Percentiles rank a stretch among this genome's conserved stretches.
These are phyloP conservation scores for Naganishia friedmannii DNA, from an alignment of 768 basidiomycete species.

Conservation along the genomic window DNA sequence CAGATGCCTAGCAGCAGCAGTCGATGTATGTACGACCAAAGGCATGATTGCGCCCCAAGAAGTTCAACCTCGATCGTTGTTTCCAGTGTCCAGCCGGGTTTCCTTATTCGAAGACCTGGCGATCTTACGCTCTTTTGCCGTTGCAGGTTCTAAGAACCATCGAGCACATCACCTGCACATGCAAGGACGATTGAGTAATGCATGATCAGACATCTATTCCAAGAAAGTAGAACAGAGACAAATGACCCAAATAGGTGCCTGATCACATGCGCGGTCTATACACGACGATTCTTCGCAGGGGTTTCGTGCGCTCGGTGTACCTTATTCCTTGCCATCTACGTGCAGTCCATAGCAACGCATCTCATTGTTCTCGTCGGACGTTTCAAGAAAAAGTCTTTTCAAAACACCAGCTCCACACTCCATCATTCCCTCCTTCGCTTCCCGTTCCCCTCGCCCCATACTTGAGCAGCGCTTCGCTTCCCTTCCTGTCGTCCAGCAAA, in stretches of 20 bases:
- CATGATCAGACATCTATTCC: neutral
- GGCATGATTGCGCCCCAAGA: no score
- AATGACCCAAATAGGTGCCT: no score
- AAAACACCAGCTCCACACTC: neutral
- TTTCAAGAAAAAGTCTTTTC: neutral
- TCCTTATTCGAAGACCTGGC: no score
- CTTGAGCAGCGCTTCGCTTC: slow-evolving; percentile 30
- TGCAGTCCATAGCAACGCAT: no score
- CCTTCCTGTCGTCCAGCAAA: slow-evolving; percentile 18
- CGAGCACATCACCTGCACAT: neutral
- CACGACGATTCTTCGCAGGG: neutral
- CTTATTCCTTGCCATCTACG: no score
- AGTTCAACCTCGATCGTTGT: no score
- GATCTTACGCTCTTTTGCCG: no score
- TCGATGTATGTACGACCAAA: no score
- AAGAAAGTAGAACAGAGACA: neutral
- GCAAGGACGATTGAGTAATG: neutral
- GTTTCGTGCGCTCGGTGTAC: neutral
- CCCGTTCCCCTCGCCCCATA: slow-evolving; percentile 27
- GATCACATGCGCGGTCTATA: neutral
- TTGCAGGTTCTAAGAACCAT: no score
- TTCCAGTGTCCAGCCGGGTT: no score
- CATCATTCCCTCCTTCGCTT: slow-evolving; percentile 34
- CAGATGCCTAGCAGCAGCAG: no score
- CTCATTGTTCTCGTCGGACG: no score